These are phyloP conservation scores for Aspergillus candidus DNA, from an alignment of 2,329 filamentous ascomycete genomes.

Conservation along the genomic window DNA sequence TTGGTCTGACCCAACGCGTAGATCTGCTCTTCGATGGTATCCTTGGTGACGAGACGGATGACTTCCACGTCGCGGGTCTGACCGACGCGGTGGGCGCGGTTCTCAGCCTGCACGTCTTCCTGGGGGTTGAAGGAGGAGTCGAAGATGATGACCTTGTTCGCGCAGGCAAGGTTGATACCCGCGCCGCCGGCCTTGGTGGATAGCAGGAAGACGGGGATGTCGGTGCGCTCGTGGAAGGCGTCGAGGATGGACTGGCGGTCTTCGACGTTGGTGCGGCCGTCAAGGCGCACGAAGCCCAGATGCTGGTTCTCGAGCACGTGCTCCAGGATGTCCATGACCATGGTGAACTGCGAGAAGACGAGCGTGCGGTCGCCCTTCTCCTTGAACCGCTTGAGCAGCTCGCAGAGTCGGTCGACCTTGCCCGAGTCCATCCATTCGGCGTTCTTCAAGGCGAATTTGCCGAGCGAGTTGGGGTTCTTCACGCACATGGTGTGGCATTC, in stretches of 20 bases:
- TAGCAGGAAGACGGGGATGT: slow-evolving; percentile 84
- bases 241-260: slow-evolving; percentile 85
- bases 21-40: slow-evolving; percentile 89
- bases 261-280: slow-evolving; percentile 74
- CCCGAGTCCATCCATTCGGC: slow-evolving; percentile 67
- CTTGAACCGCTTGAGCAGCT: slow-evolving; percentile 67
- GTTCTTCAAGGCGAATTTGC: slow-evolving; percentile 53
- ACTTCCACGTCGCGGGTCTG: slow-evolving; percentile 89
- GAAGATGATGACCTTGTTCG: slow-evolving; percentile 97
- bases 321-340: slow-evolving; percentile 83
- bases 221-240: slow-evolving; percentile 67
- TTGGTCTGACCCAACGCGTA: slow-evolving; percentile 88
- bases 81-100: slow-evolving; percentile 89
- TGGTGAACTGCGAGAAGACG: slow-evolving; percentile 89
- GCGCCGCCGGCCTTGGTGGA: slow-evolving; percentile 94
- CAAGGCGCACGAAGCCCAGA: slow-evolving; percentile 77
- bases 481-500: slow-evolving; percentile 55
- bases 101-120: slow-evolving; percentile 97
- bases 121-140: slow-evolving; percentile 97
- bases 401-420: slow-evolving; percentile 75
- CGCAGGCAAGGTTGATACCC: slow-evolving; percentile 89
- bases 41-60: slow-evolving; percentile 70
- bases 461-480: slow-evolving; percentile 47
- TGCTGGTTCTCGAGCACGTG: slow-evolving; percentile 67
- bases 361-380: slow-evolving; percentile 78